These are phyloP conservation scores for Nannochloris sp. DNA, from an alignment of 139 green algal species.

Conservation along the genomic window DNA sequence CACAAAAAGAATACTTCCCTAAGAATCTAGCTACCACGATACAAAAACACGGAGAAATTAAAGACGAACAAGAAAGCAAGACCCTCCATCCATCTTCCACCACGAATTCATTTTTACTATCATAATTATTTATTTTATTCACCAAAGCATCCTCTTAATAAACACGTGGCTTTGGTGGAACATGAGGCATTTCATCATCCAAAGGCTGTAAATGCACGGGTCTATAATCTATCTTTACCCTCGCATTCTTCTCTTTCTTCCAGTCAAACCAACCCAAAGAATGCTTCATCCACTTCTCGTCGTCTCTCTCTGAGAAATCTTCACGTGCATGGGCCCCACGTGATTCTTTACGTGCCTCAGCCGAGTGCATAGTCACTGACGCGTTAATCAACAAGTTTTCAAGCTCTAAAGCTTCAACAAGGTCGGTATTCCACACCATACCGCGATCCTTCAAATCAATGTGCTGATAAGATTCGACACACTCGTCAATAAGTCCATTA, in stretches of 20 bases:
- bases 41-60: not conserved
- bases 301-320: slow-evolving; percentile 88
- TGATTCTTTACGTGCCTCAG: slow-evolving; percentile 70
- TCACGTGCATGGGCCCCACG: slow-evolving; percentile 94
- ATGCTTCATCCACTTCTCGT: slow-evolving; percentile 98
- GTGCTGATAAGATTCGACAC: slow-evolving; percentile 50
- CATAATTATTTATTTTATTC: not conserved
- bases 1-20: not conserved
- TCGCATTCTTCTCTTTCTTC: slow-evolving; percentile 9
- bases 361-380: slow-evolving; percentile 74
- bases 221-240: slow-evolving; percentile 85
- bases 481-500: slow-evolving; percentile 79
- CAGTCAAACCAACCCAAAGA: slow-evolving; percentile 78
- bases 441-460: slow-evolving; percentile 40
- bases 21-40: no score
- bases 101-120: not conserved
- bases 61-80: not conserved
- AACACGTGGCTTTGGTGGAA: slow-evolving; percentile 85
- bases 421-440: slow-evolving; percentile 91
- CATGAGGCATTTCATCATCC: slow-evolving; percentile 88
- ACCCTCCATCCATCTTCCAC: not conserved
- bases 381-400: slow-evolving; percentile 97
- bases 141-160: slow-evolving; percentile 59
- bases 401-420: slow-evolving; percentile 96
- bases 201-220: slow-evolving; percentile 95